A percentile compares a stretch with the other conserved stretches of the same genome.
phyloP scores from a whole-genome alignment of 2,329 filamentous ascomycete genomes.

The Zasmidium angulare region DNA sequence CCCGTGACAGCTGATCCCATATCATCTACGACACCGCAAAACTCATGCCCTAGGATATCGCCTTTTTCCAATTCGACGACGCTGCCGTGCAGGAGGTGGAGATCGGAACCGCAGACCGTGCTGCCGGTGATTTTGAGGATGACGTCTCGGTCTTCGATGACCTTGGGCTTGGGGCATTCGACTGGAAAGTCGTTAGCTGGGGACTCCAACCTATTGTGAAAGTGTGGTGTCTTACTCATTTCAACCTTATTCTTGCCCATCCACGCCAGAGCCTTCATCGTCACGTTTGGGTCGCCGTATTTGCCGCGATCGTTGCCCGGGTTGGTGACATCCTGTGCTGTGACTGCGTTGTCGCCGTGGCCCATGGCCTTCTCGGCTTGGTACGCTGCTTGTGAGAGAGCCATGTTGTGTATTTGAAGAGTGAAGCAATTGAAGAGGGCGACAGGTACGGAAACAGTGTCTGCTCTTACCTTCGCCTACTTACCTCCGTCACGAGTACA shows the following conservation, averaged over 20 bases:
- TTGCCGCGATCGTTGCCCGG: conserved; percentile 54
- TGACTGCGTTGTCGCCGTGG: conserved; percentile 64
- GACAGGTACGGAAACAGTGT: no score
- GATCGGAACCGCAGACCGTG: conserved; percentile 62
- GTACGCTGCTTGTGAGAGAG: conserved; percentile 66
- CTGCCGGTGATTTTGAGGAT: conserved; percentile 74
- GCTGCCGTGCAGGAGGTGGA: conserved; percentile 55
- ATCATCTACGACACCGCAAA: conserved; percentile 52
- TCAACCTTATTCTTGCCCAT: conserved; percentile 77
- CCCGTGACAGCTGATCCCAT: conserved; percentile 45
- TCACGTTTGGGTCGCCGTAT: conserved; percentile 56
- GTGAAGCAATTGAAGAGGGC: background rate
- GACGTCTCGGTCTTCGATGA: conserved; percentile 73
- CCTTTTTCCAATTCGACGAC: conserved; percentile 53
- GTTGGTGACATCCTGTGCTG: conserved; percentile 67
- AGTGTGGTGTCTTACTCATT: conserved; percentile 49
- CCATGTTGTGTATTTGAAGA: conserved; percentile 27
- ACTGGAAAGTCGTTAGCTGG: conserved; percentile 35
- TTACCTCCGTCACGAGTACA: background rate
- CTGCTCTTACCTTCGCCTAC: background rate
- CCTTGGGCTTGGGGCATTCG: conserved; percentile 67
- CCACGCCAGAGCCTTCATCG: conserved; percentile 77
- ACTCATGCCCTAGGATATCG: conserved; percentile 54
- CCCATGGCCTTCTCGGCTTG: conserved; percentile 66
- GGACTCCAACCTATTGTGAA: background rate